Evolutionary conservation across 2,329 filamentous ascomycete species (phyloP).

Genomic region (Cordyceps farinosa): DNA sequence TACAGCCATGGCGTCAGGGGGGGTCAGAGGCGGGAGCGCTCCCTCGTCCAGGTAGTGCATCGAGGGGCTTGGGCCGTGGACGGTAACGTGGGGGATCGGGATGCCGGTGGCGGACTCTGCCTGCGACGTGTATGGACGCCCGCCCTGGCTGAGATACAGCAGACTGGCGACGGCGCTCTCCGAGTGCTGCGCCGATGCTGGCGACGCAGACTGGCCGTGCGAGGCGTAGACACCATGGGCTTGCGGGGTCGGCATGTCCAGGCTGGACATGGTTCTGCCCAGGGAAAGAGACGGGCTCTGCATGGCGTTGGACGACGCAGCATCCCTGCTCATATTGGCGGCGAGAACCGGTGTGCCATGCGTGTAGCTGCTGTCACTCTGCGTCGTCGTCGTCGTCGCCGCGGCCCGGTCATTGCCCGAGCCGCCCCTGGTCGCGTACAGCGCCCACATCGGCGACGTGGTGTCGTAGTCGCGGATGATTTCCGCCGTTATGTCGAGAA

Average conservation of each 20-base stretch:
- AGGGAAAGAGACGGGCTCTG: neutral
- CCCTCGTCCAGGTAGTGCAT: constrained; percentile 25
- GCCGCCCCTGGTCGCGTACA: neutral
- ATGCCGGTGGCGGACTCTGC: constrained; percentile 2
- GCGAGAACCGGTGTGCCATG: constrained; percentile 2
- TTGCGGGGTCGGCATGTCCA: constrained; percentile 22
- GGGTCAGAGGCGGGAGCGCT: constrained; percentile 24
- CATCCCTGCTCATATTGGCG: neutral
- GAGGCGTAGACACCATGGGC: constrained; percentile 18
- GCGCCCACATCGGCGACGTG: constrained; percentile 12
- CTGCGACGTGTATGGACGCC: constrained; percentile 21
- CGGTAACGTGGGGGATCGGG: neutral
- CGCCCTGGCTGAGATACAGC: constrained; percentile 33
- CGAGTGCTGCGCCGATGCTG: constrained; percentile 26
- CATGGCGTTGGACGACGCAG: neutral
- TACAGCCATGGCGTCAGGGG: constrained; percentile 29
- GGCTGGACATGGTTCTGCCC: neutral
- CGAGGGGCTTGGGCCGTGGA: constrained; percentile 19
- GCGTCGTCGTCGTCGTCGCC: neutral
- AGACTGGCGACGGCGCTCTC: constrained; percentile 36
- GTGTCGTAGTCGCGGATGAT: constrained; percentile 34
- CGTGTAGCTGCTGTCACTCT: constrained; percentile 9
- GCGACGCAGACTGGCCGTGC: neutral
- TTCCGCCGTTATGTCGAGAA: constrained; percentile 36
- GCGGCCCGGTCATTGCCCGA: neutral